Percentiles rank a stretch among this genome's conserved stretches.
These are phyloP conservation scores for Rhodotorula sp. DNA, from an alignment of 1,284 basidiomycete species.

Conservation along the genomic window DNA sequence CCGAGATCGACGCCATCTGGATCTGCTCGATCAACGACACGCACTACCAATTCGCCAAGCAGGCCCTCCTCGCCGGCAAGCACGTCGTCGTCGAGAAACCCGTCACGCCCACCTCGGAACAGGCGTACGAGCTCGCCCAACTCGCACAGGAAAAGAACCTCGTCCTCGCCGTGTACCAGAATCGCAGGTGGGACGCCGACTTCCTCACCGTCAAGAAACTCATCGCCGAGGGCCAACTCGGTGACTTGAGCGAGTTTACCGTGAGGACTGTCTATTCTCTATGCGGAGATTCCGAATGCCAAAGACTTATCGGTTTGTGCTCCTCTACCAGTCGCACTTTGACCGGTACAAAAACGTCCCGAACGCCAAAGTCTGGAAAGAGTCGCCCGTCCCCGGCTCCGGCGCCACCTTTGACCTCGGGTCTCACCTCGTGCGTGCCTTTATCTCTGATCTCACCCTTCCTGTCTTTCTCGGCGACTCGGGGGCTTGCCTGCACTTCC, in stretches of 20 bases:
- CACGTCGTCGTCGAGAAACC: constrained; percentile 82
- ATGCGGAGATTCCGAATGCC: background rate
- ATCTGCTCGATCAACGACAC: constrained; percentile 76
- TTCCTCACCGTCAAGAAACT: constrained; percentile 71
- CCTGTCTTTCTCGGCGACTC: too few species aligned
- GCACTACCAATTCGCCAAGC: constrained; percentile 61
- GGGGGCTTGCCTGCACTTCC: too few species aligned
- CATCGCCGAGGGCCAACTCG: constrained; percentile 57
- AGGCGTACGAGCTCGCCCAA: constrained; percentile 66
- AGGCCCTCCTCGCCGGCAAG: constrained; percentile 68
- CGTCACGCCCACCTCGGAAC: constrained; percentile 62
- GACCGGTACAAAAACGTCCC: constrained; percentile 69
- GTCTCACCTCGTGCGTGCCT: constrained; percentile 49
- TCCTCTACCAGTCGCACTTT: constrained; percentile 57
- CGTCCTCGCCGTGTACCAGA: constrained; percentile 62
- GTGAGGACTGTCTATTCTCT: background rate
- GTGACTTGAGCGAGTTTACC: constrained; percentile 64
- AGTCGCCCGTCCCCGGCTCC: constrained; percentile 43
- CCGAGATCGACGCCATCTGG: constrained; percentile 57
- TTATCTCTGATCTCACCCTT: too few species aligned
- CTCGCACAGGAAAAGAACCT: constrained; percentile 66
- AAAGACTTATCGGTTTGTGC: background rate
- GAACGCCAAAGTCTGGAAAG: constrained; percentile 58
- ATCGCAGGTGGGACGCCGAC: constrained; percentile 78
- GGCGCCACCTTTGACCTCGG: constrained; percentile 50